Evolutionary conservation across 169 alveolate genomes (phyloP).

Genomic region (Plasmodium falciparum): DNA sequence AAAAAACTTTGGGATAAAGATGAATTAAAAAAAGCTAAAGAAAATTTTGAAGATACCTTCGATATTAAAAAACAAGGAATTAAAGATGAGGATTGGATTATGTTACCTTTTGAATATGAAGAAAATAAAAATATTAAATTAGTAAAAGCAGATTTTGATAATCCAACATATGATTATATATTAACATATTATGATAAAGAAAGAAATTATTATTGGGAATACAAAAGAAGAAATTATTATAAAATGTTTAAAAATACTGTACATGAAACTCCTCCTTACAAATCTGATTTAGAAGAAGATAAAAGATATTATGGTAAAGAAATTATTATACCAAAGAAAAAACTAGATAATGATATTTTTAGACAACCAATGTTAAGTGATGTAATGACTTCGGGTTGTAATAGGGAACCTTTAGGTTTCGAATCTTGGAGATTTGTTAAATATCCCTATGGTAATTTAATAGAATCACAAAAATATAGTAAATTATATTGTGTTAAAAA

Average conservation of each 20-base stretch:
- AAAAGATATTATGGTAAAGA: slow-evolving; percentile 72
- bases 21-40: slow-evolving; percentile 55
- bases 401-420: slow-evolving; percentile 56
- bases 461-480: slow-evolving; percentile 74
- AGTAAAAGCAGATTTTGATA: slow-evolving; percentile 81
- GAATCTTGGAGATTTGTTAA: slow-evolving; percentile 73
- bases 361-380: slow-evolving; percentile 88
- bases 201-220: slow-evolving; percentile 80
- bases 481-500: slow-evolving; percentile 61
- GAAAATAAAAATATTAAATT: slow-evolving; percentile 80
- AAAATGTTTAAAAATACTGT: slow-evolving; percentile 70
- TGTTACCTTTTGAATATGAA: slow-evolving; percentile 81
- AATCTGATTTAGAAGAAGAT: slow-evolving; percentile 60
- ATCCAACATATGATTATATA: slow-evolving; percentile 85
- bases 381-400: slow-evolving; percentile 80
- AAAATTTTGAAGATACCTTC: slow-evolving; percentile 28
- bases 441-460: slow-evolving; percentile 77
- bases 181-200: slow-evolving; percentile 83
- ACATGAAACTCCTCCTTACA: slow-evolving; percentile 62
- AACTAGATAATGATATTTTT: slow-evolving; percentile 83
- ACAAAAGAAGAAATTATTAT: slow-evolving; percentile 80
- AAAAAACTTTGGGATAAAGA: slow-evolving; percentile 75
- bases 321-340: slow-evolving; percentile 80
- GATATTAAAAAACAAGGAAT: slow-evolving; percentile 72
- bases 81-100: slow-evolving; percentile 76